Base-by-base conservation (phyloP, 2,329 filamentous ascomycete genomes). In the Penicillium sp. region DNA sequence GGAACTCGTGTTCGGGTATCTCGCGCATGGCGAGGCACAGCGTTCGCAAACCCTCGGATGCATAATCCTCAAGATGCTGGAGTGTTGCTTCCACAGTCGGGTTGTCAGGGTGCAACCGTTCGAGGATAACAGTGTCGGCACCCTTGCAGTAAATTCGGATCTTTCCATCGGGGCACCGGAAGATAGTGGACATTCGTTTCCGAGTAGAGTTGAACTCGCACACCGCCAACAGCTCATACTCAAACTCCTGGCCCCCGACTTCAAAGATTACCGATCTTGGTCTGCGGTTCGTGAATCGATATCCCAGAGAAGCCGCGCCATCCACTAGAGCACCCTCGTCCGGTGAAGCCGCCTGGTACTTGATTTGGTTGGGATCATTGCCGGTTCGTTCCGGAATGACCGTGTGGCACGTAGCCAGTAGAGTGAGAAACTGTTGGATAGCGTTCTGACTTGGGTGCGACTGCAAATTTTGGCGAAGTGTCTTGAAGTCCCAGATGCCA, bases 151-250 rank as follows among this genome's bases (percentile, higher is more conserved):
- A 98, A 56, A 88, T 83, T 35, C 93, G 78, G 44, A 98, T 85
- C 70, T 93, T 95, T 48, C 93, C 93, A 69, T 97, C 91, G 0
- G 93, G 93, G 60, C 91, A 96, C 37, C 94, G 83, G 72, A 94
- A 96, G 53, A 98, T 94, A 15, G 91, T 87, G 6, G 93, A 97
- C 93, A 98, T 98, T 52, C 93, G 79, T 72, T 98, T 98, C 57
- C 93, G 79, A 7, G 89, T 93, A 1, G 93, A 97, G 70, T 98
- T 98, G 75, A 98, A 98, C 66, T 98, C 93, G 64, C 91, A 96
- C n/a, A 98, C 90, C 2, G 91, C 91, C 43, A 98, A 72, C 26
- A 98, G 76, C 63, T 96, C 87, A 62, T 93, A 98, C 63, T 96
- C 86, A 29, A 79, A 75, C 51, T 87, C 78, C 53, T 79, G 71